A percentile compares a stretch with the other conserved stretches of the same genome.
Conservation (phyloP, 2,329 filamentous ascomycete genomes). For the Xylaria arbuscula region DNA sequence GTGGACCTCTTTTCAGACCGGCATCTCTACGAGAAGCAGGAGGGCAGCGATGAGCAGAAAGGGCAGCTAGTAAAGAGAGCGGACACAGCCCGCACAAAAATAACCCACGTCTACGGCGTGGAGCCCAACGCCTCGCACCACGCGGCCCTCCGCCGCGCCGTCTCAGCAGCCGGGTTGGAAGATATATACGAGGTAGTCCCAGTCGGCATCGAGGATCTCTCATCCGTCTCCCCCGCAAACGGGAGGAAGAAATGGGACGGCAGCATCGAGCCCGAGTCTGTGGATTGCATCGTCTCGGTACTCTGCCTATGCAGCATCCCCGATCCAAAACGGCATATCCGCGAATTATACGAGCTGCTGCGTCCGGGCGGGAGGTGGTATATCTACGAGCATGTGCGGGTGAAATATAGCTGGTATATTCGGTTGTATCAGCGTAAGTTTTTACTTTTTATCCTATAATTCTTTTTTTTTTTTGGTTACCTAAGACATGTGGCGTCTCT, state of each 20-base stretch:
- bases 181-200: conserved; percentile 67
- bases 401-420: conserved; percentile 55
- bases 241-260: conserved; percentile 54
- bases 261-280: conserved; percentile 60
- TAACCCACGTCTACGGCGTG: conserved; percentile 68
- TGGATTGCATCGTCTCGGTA: conserved; percentile 70
- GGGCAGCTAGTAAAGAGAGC: conserved; percentile 1
- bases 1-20: conserved; percentile 60
- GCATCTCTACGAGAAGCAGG: conserved; percentile 12
- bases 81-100: conserved; percentile 33
- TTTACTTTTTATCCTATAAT: neutral
- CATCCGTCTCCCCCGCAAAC: neutral
- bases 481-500: neutral
- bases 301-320: conserved; percentile 74
- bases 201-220: conserved; percentile 69
- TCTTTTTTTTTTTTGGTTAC: neutral
- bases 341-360: conserved; percentile 66
- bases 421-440: conserved; percentile 63
- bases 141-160: conserved; percentile 57
- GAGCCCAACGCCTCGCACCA: conserved; percentile 71
- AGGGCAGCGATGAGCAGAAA: neutral
- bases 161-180: conserved; percentile 64
- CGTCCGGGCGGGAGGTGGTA: conserved; percentile 73
- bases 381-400: conserved; percentile 69
- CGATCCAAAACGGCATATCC: conserved; percentile 65